phyloP scores from a whole-genome alignment of 2,329 filamentous ascomycete species.

The Biscogniauxia marginata region DNA sequence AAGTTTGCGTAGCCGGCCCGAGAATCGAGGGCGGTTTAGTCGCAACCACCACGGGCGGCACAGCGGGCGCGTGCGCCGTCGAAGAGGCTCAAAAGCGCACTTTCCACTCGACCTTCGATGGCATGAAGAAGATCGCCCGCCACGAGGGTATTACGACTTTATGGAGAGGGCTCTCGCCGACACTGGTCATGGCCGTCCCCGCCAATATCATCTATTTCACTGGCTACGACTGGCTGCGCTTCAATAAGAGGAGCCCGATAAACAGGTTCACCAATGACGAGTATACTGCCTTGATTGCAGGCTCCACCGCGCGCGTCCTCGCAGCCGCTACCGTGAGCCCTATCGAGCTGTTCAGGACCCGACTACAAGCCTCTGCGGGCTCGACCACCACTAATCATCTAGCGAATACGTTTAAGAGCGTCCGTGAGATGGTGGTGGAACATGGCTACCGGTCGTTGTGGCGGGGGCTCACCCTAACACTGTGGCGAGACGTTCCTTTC shows the following conservation, averaged over 20 bases:
- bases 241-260: constrained; percentile 70
- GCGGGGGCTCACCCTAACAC: constrained; percentile 83
- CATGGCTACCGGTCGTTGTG: constrained; percentile 82
- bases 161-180: constrained; percentile 94
- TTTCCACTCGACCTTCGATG: constrained; percentile 89
- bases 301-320: constrained; percentile 72
- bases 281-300: constrained; percentile 78
- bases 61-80: constrained; percentile 72
- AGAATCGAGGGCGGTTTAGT: constrained; percentile 45
- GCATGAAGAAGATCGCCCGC: constrained; percentile 87
- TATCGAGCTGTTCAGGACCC: constrained; percentile 90
- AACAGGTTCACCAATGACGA: constrained; percentile 60
- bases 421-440: constrained; percentile 74
- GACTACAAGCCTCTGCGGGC: constrained; percentile 76
- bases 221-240: constrained; percentile 92
- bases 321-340: constrained; percentile 84
- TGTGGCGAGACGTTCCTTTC: constrained; percentile 97
- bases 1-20: constrained; percentile 74
- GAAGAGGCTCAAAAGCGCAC: constrained; percentile 81
- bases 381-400: constrained; percentile 66
- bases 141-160: constrained; percentile 85
- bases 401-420: constrained; percentile 70
- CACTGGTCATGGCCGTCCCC: constrained; percentile 88
- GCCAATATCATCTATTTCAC: constrained; percentile 99
- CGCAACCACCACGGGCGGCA: constrained; percentile 37